phyloP scores from a whole-genome alignment of 768 basidiomycete genomes.

The Hypsizygus marmoreus region DNA sequence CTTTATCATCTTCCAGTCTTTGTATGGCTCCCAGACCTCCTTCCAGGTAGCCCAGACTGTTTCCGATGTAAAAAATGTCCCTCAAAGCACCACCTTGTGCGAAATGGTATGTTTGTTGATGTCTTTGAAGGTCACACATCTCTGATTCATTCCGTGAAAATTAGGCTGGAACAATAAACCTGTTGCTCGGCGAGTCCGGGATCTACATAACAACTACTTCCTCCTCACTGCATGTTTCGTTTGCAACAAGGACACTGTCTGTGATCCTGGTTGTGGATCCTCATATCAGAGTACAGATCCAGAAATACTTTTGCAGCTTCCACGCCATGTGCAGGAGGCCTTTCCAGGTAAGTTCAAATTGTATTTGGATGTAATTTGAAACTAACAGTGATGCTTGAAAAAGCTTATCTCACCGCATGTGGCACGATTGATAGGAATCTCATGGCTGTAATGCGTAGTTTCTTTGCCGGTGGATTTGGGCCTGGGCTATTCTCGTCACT shows the following conservation, averaged over 20 bases:
- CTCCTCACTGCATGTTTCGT: not conserved
- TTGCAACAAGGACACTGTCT: not conserved
- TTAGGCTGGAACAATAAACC: not conserved
- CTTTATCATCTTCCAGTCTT: constrained; percentile 5
- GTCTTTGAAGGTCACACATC: not conserved
- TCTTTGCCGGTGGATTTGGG: not conserved
- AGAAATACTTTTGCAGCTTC: constrained; percentile 3
- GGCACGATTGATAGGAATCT: not conserved
- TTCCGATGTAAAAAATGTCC: not conserved
- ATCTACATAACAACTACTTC: constrained; percentile 3
- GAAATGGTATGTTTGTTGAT: not conserved
- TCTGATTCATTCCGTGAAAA: not conserved
- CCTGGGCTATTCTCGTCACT: not conserved
- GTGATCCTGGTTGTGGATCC: not conserved
- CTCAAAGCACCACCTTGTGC: constrained; percentile 3
- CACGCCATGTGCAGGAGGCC: not conserved
- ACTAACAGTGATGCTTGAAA: no score
- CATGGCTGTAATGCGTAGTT: not conserved
- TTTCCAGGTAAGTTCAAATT: constrained; percentile 8
- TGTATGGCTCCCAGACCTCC: not conserved
- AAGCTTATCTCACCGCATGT: constrained; percentile 1
- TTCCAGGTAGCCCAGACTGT: not conserved
- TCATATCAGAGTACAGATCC: not conserved
- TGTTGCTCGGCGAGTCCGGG: not conserved
- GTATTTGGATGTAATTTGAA: no score